Percentiles rank a stretch among this genome's conserved stretches.
These are phyloP conservation scores for Orbilia oligospora DNA, from an alignment of 2,329 filamentous ascomycete genomes.

Conservation along the genomic window DNA sequence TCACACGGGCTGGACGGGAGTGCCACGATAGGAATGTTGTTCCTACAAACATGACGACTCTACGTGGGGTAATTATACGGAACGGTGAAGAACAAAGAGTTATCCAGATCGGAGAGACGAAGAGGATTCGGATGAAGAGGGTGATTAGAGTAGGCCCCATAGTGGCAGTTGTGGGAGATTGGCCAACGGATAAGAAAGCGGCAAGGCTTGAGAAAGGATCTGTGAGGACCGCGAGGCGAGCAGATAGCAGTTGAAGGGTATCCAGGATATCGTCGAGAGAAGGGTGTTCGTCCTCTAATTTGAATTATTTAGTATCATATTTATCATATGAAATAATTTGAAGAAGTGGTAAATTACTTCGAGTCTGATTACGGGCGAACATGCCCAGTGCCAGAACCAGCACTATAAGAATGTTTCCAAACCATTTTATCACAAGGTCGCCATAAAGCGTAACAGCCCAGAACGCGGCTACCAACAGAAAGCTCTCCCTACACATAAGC, in stretches of 20 bases:
- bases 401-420: constrained; percentile 87
- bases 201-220: constrained; percentile 88
- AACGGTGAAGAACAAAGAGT: constrained; percentile 84
- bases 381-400: constrained; percentile 79
- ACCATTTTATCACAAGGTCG: constrained; percentile 82
- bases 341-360: constrained; percentile 26
- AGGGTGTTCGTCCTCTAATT: constrained; percentile 59
- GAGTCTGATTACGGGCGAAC: constrained; percentile 44
- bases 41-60: constrained; percentile 86
- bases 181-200: constrained; percentile 92
- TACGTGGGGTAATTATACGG: constrained; percentile 86
- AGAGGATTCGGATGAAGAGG: constrained; percentile 87
- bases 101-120: constrained; percentile 91
- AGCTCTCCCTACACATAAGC: constrained; percentile 77
- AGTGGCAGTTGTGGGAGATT: constrained; percentile 89
- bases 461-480: constrained; percentile 85
- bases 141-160: constrained; percentile 90
- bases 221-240: constrained; percentile 85
- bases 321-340: constrained; percentile 53
- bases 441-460: constrained; percentile 91
- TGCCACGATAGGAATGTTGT: constrained; percentile 93
- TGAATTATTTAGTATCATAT: constrained; percentile 55
- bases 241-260: constrained; percentile 89
- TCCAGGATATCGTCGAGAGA: constrained; percentile 95
- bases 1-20: constrained; percentile 85